These are phyloP conservation scores for Cicer judaicum DNA, from an alignment of 306 rosid genomes.

Conservation along the genomic window DNA sequence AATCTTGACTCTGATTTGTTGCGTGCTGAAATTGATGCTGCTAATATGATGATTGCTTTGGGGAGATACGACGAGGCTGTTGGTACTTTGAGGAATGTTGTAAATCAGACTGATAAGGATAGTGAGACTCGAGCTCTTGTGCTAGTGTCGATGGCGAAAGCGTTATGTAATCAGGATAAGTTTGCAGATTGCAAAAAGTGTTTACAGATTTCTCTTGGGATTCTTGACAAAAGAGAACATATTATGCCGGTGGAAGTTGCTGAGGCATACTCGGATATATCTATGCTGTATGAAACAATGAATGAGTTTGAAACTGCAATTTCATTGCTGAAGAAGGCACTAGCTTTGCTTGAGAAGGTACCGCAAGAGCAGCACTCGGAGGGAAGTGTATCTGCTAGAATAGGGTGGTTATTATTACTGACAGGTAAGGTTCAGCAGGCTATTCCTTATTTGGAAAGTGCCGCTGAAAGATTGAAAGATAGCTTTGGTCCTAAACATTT, in stretches of 20 bases:
- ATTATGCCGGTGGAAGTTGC: conserved; percentile 72
- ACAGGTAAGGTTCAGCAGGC: conserved; percentile 91
- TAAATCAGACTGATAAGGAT: conserved; percentile 65
- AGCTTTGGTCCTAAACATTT: conserved; percentile 96
- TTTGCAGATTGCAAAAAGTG: conserved; percentile 69
- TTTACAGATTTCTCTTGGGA: conserved; percentile 77
- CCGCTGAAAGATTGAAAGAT: conserved; percentile 84
- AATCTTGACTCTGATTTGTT: conserved; percentile 76
- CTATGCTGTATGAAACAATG: conserved; percentile 91
- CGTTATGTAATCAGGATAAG: conserved; percentile 76
- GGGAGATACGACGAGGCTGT: conserved; percentile 83
- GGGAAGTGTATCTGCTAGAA: conserved; percentile 87
- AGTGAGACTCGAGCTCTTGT: conserved; percentile 82
- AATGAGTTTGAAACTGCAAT: conserved; percentile 88
- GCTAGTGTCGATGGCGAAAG: conserved; percentile 86
- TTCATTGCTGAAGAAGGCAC: conserved; percentile 74
- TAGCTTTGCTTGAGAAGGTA: conserved; percentile 77
- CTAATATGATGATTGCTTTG: conserved; percentile 88
- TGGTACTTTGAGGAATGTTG: conserved; percentile 68
- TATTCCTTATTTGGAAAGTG: conserved; percentile 86
- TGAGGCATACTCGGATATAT: conserved; percentile 85
- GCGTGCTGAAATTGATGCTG: conserved; percentile 82
- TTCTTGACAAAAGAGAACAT: conserved; percentile 77
- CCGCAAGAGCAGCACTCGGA: conserved; percentile 94
- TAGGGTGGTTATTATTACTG: conserved; percentile 88